Evolutionary conservation across 257 asterid genomes (phyloP), one percentile per base, ranked within the genome.

Genomic region (Leptodermis oblonga): DNA sequence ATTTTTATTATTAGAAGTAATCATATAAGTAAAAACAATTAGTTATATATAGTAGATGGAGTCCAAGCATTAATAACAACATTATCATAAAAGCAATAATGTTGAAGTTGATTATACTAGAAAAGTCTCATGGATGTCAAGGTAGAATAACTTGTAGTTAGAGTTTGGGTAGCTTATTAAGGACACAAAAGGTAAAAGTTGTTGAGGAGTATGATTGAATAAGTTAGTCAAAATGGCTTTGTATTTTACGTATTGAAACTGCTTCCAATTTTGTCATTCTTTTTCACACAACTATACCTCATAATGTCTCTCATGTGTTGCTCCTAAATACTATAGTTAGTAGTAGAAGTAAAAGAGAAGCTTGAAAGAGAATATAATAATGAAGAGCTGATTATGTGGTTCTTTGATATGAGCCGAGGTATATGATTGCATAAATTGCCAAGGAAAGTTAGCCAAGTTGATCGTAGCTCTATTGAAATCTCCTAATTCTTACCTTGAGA

Each of bases 321-420:
- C 65, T 63, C 56, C 62, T 7, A 22, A 65, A 60, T 71, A 62
- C 62, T 79, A 85, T 86, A 90, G 97, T 72, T 92, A 20, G 97
- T 92, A 69, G 67, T 79, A 53, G 79, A 84, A 79, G 98, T 92
- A 67, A 90, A 92, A 82, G 86, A 83, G 81, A 88, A 79, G 84
- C 96, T 93, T 61, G 87, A 83, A 69, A 90, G 72, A 68, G 88
- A 88, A 59, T 74, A 90, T 60, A 75, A n/a, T 18, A 68, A 69
- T 28, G 98, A 90, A 70, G 96, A 88, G 68, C 82, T 93, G 93
- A 93, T 93, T 71, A 84, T 86, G 55, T 90, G 98, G 98, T 93
- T 88, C 80, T 82, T 93, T 73, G 83, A 88, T n/a, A n/a, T n/a
- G 81, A 97, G 90, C 73, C 79, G 98, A 31, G 3, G 87, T 90